These are phyloP conservation scores for Galerina sulciceps DNA, from an alignment of 768 basidiomycete species.

Conservation along the genomic window DNA sequence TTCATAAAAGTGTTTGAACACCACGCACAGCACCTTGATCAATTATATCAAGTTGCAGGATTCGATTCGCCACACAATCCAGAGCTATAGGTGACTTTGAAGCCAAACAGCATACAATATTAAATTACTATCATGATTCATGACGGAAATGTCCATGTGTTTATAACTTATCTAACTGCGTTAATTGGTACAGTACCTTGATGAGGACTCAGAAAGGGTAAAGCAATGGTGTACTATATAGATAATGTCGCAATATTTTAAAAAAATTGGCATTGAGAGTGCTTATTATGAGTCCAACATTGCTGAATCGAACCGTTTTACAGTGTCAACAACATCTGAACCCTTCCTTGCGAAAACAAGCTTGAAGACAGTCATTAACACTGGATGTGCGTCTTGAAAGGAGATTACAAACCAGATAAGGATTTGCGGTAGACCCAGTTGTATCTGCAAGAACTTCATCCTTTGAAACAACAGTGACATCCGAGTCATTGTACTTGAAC, in stretches of 20 bases:
- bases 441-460: slow-evolving; percentile 89
- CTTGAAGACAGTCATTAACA: slow-evolving; percentile 37
- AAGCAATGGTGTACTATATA: slow-evolving; percentile 18
- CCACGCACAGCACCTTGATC: too few relatives aligned
- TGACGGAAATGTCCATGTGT: neutral
- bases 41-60: too few relatives aligned
- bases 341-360: slow-evolving; percentile 86
- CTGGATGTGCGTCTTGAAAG: neutral
- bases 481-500: slow-evolving; percentile 98
- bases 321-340: slow-evolving; percentile 79
- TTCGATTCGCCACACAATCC: too few relatives aligned
- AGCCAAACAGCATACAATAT: too few relatives aligned
- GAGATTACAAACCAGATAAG: slow-evolving; percentile 70
- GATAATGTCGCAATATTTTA: slow-evolving; percentile 21
- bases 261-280: slow-evolving; percentile 5
- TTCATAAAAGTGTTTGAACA: too few relatives aligned
- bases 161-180: slow-evolving; percentile 6
- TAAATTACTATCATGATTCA: neutral
- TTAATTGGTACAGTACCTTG: slow-evolving; percentile 9
- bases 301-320: slow-evolving; percentile 61
- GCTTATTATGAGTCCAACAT: slow-evolving; percentile 23
- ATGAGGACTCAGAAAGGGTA: slow-evolving; percentile 7
- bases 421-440: slow-evolving; percentile 89
- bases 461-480: slow-evolving; percentile 75
- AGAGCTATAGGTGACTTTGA: too few relatives aligned